phyloP scores from a whole-genome alignment of 2,329 filamentous ascomycete species.

The Ceratocystis cubensis region DNA sequence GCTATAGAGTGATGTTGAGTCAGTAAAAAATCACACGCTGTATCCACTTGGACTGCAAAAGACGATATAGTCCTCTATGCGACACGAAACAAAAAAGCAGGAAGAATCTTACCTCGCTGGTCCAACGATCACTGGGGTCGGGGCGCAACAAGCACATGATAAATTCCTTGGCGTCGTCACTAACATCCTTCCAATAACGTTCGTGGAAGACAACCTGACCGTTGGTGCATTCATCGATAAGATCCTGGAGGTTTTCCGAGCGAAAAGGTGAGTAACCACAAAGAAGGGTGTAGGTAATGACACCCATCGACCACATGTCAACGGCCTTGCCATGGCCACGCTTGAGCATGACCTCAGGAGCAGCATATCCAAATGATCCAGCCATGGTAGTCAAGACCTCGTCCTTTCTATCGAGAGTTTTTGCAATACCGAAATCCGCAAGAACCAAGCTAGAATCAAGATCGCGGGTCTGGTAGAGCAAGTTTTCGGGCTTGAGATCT shows the following conservation, averaged over 20 bases:
- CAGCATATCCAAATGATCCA: conserved; percentile 93
- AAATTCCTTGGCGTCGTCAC: conserved; percentile 87
- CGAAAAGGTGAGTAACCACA: conserved; percentile 98
- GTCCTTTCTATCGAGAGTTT: conserved; percentile 83
- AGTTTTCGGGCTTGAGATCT: conserved; percentile 97
- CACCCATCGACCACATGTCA: conserved; percentile 98
- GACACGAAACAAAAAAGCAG: not conserved
- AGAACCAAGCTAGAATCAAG: conserved; percentile 74
- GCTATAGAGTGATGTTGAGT: conserved; percentile 31
- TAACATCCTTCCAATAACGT: conserved; percentile 96
- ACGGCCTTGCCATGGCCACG: conserved; percentile 95
- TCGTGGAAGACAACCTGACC: conserved; percentile 88
- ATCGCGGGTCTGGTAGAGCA: conserved; percentile 77
- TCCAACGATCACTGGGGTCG: conserved; percentile 61
- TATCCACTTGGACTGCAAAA: conserved; percentile 2
- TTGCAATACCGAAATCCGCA: conserved; percentile 96
- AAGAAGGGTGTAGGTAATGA: conserved; percentile 95
- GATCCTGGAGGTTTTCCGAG: conserved; percentile 79
- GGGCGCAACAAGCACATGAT: conserved; percentile 72
- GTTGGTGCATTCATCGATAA: conserved; percentile 86
- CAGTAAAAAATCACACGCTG: conserved; percentile 10
- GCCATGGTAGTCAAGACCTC: conserved; percentile 97
- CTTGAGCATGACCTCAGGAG: conserved; percentile 96
- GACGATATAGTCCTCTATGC: not conserved
- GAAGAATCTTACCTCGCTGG: conserved; percentile 50